Percentiles rank a stretch among this genome's conserved stretches.
phyloP scores from a whole-genome alignment of 345 rosid species.

The Gossypium longicalyx region DNA sequence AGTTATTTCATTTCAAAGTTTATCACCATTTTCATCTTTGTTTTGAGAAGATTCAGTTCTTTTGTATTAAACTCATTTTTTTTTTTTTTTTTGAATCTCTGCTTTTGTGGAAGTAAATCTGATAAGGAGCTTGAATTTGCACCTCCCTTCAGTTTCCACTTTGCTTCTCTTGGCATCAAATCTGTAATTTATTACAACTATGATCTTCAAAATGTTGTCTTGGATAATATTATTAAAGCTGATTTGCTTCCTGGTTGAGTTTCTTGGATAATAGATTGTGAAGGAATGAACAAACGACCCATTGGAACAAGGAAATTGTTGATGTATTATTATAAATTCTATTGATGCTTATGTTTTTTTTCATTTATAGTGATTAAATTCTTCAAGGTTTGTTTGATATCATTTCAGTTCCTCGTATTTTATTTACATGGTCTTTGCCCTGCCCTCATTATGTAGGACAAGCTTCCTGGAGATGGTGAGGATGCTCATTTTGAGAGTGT shows the following conservation, averaged over 20 bases:
- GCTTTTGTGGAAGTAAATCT: constrained; percentile 2
- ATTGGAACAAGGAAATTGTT: not conserved
- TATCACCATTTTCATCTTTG: not conserved
- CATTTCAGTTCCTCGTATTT: not conserved
- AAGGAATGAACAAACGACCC: not conserved
- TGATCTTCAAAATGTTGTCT: not conserved
- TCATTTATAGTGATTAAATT: not conserved
- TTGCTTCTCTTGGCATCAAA: constrained; percentile 4
- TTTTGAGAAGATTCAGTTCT: not conserved
- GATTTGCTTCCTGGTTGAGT: not conserved
- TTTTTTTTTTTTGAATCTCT: not conserved
- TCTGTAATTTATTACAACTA: not conserved
- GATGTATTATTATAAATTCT: not conserved
- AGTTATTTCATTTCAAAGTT: not conserved
- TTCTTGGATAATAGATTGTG: not conserved
- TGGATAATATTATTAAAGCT: not conserved
- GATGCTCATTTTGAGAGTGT: constrained; percentile 59
- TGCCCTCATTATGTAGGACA: constrained; percentile 40
- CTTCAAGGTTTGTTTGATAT: not conserved
- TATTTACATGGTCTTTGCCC: constrained; percentile 1
- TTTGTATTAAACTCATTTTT: not conserved
- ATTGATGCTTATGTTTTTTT: not conserved
- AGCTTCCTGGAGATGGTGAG: constrained; percentile 54
- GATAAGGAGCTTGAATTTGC: not conserved
- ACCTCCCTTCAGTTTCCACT: not conserved